Evolutionary conservation across 352 stramenopile genomes (phyloP).

Genomic region (Plasmopara halstedii): DNA sequence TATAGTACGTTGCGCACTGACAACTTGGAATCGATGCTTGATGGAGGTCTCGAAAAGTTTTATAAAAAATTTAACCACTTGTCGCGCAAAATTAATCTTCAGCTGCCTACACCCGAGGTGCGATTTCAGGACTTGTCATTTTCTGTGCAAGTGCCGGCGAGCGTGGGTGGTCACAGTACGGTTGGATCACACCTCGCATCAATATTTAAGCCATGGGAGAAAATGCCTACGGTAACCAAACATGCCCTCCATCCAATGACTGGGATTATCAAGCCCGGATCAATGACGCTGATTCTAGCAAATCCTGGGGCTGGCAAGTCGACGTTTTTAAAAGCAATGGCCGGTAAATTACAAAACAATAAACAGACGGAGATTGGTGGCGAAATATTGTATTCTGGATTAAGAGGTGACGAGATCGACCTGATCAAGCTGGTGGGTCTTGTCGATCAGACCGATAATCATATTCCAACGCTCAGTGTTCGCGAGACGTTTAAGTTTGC

Average conservation of each 20-base stretch:
- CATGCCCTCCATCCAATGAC: constrained; percentile 59
- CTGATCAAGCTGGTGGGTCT: constrained; percentile 56
- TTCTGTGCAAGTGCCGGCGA: constrained; percentile 40
- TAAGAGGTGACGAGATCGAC: constrained; percentile 48
- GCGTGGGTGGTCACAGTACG: constrained; percentile 34
- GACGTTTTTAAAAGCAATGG: constrained; percentile 66
- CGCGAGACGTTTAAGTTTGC: constrained; percentile 26
- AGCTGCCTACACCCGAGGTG: constrained; percentile 35
- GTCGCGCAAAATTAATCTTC: constrained; percentile 53
- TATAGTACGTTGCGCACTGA: constrained; percentile 46
- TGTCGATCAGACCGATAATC: constrained; percentile 35
- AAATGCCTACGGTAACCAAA: constrained; percentile 28
- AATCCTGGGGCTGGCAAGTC: constrained; percentile 71
- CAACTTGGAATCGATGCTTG: constrained; percentile 58
- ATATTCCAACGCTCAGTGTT: constrained; percentile 19
- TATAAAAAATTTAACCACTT: constrained; percentile 80
- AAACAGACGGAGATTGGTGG: constrained; percentile 36
- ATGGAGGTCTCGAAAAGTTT: constrained; percentile 67
- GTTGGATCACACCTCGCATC: constrained; percentile 44
- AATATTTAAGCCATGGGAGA: constrained; percentile 45
- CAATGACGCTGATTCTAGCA: constrained; percentile 56
- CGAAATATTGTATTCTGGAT: constrained; percentile 49
- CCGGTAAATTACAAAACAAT: constrained; percentile 47
- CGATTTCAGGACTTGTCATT: constrained; percentile 77
- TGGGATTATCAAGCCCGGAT: constrained; percentile 78